phyloP scores from a whole-genome alignment of 495 filamentous ascomycete genomes.

The Aspergillus carlsbadensis region DNA sequence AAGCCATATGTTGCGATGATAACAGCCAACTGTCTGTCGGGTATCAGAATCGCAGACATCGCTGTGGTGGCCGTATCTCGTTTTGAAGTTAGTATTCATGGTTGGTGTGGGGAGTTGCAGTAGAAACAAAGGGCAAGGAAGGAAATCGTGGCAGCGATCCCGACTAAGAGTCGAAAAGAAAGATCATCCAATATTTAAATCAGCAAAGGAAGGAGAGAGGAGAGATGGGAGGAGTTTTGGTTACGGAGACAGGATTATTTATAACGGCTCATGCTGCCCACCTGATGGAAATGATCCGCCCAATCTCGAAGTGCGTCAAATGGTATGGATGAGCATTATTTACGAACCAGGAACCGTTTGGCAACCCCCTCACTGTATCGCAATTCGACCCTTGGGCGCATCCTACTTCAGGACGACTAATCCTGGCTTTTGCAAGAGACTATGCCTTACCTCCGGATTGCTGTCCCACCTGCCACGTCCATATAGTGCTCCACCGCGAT shows the following conservation, averaged over 20 bases:
- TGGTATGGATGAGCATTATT: constrained; percentile 26
- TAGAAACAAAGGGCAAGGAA: too few species aligned
- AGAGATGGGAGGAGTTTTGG: constrained; percentile 12
- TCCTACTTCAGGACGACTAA: neutral
- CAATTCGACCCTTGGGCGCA: constrained; percentile 14
- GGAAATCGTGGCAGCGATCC: too few species aligned
- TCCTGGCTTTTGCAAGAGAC: constrained; percentile 6
- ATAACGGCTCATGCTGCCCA: constrained; percentile 26
- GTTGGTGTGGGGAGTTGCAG: too few species aligned
- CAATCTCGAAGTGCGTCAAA: constrained; percentile 19
- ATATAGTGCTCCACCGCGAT: constrained; percentile 17
- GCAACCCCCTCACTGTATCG: constrained; percentile 12
- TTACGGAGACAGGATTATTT: constrained; percentile 28
- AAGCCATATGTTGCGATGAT: too few species aligned
- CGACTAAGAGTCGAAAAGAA: too few species aligned
- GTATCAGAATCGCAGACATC: too few species aligned
- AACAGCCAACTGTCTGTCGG: too few species aligned
- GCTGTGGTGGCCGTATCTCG: too few species aligned
- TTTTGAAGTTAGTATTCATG: too few species aligned
- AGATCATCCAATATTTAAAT: neutral
- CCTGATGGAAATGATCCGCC: constrained; percentile 22
- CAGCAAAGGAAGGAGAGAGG: neutral
- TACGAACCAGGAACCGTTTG: constrained; percentile 8
- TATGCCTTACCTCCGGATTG: constrained; percentile 5
- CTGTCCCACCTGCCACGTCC: constrained; percentile 28